Conservation (phyloP, 768 basidiomycete genomes). For the Hortiboletus flavorubellus region DNA sequence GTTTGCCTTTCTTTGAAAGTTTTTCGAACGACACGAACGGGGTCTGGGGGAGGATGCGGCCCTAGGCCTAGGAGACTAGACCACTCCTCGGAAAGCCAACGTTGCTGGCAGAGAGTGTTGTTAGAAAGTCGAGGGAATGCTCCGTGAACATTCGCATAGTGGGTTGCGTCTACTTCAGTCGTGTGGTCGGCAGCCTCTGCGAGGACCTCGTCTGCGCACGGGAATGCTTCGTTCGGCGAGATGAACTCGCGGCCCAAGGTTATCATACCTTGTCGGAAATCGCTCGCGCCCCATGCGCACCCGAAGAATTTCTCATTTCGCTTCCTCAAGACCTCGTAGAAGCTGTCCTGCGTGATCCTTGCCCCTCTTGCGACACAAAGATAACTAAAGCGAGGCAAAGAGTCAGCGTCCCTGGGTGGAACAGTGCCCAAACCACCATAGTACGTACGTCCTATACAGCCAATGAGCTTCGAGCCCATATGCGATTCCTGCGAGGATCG, state of each 20-base stretch:
- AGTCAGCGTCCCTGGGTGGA: too few species aligned
- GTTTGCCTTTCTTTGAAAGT: too few species aligned
- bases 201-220: background rate
- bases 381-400: background rate
- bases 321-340: background rate
- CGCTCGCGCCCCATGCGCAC: background rate
- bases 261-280: conserved; percentile 6
- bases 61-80: too few species aligned
- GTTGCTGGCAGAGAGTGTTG: too few species aligned
- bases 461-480: background rate
- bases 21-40: too few species aligned
- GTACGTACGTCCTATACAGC: background rate
- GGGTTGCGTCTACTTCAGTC: too few species aligned
- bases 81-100: too few species aligned
- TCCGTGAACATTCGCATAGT: background rate
- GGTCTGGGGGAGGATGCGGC: too few species aligned
- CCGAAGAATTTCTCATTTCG: background rate
- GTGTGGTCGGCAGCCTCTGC: background rate
- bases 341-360: background rate
- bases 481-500: background rate
- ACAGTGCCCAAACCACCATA: background rate
- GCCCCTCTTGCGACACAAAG: background rate
- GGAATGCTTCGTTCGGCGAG: too few species aligned
- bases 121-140: too few species aligned
- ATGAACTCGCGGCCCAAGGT: too few species aligned